These are phyloP conservation scores for Lipomyces orientalis DNA, from an alignment of 805 yeast genomes.

Conservation along the genomic window DNA sequence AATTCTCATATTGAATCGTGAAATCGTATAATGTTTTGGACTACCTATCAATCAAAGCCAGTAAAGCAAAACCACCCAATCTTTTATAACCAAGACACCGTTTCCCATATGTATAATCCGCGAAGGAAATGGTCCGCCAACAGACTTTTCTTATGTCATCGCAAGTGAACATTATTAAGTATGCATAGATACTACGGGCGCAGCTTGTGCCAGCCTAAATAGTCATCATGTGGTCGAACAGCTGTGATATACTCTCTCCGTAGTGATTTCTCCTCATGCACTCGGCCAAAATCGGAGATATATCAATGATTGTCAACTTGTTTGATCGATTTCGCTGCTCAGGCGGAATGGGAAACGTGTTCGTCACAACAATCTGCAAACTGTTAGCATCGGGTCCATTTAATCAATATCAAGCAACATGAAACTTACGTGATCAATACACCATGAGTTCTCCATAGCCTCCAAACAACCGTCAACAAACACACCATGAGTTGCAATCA, in stretches of 20 bases:
- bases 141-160: not conserved
- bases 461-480: conserved; percentile 88
- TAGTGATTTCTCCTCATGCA: conserved; percentile 98
- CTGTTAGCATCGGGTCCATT: conserved; percentile 1
- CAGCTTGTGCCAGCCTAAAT: not conserved
- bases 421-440: conserved; percentile 62
- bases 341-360: conserved; percentile 87
- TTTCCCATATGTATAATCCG: not conserved
- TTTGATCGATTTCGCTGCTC: conserved; percentile 59
- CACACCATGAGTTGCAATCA: conserved; percentile 95
- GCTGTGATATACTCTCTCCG: conserved; percentile 53
- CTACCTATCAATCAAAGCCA: not conserved
- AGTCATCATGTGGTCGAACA: conserved; percentile 26
- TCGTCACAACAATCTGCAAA: conserved; percentile 83
- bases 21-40: not conserved
- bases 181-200: not conserved
- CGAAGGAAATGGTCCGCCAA: not conserved
- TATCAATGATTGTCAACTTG: conserved; percentile 87
- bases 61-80: not conserved
- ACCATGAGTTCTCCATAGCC: conserved; percentile 73
- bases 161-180: not conserved
- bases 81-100: not conserved
- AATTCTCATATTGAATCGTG: not conserved
- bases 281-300: conserved; percentile 94
- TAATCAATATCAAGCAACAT: not conserved